These are phyloP conservation scores for Pythium apleroticum DNA, from an alignment of 352 stramenopile genomes.

Conservation along the genomic window DNA sequence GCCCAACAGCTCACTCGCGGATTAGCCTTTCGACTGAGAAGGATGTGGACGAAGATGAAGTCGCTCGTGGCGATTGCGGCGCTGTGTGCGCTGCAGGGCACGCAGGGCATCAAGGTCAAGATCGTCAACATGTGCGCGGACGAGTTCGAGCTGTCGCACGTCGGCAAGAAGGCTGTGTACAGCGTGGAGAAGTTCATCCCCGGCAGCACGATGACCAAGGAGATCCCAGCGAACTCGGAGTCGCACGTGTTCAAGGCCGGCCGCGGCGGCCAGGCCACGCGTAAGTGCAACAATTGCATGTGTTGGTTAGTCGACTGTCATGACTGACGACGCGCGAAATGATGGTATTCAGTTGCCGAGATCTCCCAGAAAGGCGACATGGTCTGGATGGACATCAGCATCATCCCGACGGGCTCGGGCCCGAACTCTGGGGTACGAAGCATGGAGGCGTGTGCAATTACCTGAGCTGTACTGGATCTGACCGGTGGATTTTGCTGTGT, in stretches of 20 bases:
- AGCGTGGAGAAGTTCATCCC: slow-evolving; percentile 21
- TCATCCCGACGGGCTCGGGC: slow-evolving; percentile 32
- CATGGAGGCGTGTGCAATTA: too few species aligned
- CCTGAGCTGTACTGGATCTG: too few species aligned
- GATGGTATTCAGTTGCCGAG: slow-evolving; percentile 22
- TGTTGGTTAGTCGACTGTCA: neutral
- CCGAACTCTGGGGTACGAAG: slow-evolving; percentile 19
- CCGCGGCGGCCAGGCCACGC: slow-evolving; percentile 22
- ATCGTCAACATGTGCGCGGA: slow-evolving; percentile 28
- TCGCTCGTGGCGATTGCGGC: slow-evolving; percentile 10
- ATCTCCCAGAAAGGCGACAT: slow-evolving; percentile 18
- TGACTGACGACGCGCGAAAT: neutral
- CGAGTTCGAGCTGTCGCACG: slow-evolving; percentile 25
- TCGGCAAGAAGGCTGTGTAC: slow-evolving; percentile 10
- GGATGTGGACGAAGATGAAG: slow-evolving; percentile 21
- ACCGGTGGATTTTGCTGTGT: neutral
- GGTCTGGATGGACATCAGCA: slow-evolving; percentile 30
- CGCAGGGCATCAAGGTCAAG: slow-evolving; percentile 17
- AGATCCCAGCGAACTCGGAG: slow-evolving; percentile 2
- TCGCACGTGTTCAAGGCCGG: slow-evolving; percentile 30
- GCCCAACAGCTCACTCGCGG: neutral
- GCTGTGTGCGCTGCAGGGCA: slow-evolving; percentile 2
- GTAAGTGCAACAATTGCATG: slow-evolving; percentile 17
- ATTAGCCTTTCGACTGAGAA: neutral
- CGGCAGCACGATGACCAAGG: slow-evolving; percentile 23